Evolutionary conservation across 306 rosid species (phyloP), one percentile per base, ranked within the genome.

Genomic region (Leucaena leucocephala): DNA sequence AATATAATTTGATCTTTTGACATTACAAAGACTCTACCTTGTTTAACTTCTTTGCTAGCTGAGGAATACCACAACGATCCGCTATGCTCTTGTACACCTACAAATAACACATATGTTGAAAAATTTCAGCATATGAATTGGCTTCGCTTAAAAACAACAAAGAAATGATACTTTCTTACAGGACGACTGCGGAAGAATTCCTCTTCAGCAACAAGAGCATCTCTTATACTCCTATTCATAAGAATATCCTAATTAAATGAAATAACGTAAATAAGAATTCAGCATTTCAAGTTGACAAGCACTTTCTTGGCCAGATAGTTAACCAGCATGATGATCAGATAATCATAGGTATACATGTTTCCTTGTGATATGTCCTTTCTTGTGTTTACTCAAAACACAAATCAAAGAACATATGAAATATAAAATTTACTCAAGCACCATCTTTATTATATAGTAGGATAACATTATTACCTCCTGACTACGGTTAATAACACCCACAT

Each of bases 31-130:
- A 44, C 71, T 64, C 61, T 87, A 95, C 99, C 97, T 95, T 93
- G 89, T 95, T 95, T 91, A 95, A 89, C 82, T 88, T 93, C 91
- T 95, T 93, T 38, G 99, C 99, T 87, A 95, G 83, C 81, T 91
- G 99, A 83, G 98, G 93, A 81, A 95, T 83, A 34, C 99, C 98
- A 35, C 99, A 95, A 38, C 91, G 87, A 82, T 95, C 99, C 27
- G 94, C 94, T 50, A 95, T 84, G 77, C 94, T 87, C 78, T 90
- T 93, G 87, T 95, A 95, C 65, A 93, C 91, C 99, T 95, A 73
- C 35, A 64, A 85, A 78, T 80, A 78, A 67, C 43, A 85, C 73
- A 71, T 72, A 74, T 55, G 21, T 45, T 76, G 14, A 44, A 85
- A 63, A 75, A 19, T 2, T n/a, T 72, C 63, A 75, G 57, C 42